These are phyloP conservation scores for Fragilaria radians DNA, from an alignment of 108 stramenopile genomes.

Conservation along the genomic window DNA sequence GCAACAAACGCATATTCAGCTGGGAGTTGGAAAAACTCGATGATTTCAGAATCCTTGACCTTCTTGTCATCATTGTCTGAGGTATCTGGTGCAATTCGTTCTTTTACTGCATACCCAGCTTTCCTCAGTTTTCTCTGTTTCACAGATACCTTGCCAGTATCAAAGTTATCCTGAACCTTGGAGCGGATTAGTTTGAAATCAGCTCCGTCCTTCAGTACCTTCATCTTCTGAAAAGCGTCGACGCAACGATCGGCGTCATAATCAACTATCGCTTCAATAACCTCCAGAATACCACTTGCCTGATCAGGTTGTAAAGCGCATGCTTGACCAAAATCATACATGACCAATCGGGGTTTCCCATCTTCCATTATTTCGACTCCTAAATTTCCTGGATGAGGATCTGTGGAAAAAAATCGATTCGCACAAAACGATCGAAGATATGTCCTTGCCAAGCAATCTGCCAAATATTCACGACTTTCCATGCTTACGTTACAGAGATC, in stretches of 20 bases:
- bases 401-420: constrained; percentile 79
- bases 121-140: constrained; percentile 31
- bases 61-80: constrained; percentile 7
- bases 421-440: constrained; percentile 80
- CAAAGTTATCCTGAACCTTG: constrained; percentile 73
- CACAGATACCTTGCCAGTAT: constrained; percentile 63
- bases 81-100: constrained; percentile 8
- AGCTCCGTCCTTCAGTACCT: constrained; percentile 64
- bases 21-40: constrained; percentile 74
- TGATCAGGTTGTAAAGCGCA: constrained; percentile 54
- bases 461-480: constrained; percentile 60
- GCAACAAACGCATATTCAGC: constrained; percentile 86
- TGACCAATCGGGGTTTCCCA: constrained; percentile 50
- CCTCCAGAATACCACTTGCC: constrained; percentile 68
- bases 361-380: constrained; percentile 59
- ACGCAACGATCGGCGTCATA: constrained; percentile 67
- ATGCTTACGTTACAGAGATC: constrained; percentile 52
- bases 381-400: constrained; percentile 81
- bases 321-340: constrained; percentile 89
- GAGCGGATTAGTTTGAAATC: constrained; percentile 58
- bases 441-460: constrained; percentile 64
- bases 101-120: constrained; percentile 25
- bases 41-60: constrained; percentile 62
- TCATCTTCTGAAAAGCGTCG: constrained; percentile 68
- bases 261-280: constrained; percentile 81